These are phyloP conservation scores for Phytophthora uliginosa DNA, from an alignment of 352 stramenopile genomes.

Conservation along the genomic window DNA sequence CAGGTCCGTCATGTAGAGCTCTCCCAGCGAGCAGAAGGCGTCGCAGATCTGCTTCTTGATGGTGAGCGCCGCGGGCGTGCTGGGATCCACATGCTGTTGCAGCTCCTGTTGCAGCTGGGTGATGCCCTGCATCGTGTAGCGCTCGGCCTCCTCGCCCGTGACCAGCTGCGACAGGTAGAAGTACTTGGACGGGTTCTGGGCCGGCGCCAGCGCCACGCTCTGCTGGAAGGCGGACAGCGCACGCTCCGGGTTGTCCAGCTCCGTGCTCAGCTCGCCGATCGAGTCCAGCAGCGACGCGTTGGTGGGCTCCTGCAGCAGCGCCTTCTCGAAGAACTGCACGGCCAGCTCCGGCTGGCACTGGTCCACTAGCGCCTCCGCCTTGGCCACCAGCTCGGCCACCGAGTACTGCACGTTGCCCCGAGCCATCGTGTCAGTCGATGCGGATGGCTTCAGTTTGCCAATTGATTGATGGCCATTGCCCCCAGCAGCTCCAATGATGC, in stretches of 20 bases:
- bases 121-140: slow-evolving; percentile 80
- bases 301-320: slow-evolving; percentile 69
- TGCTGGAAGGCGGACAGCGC: slow-evolving; percentile 78
- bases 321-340: slow-evolving; percentile 88
- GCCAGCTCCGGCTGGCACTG: slow-evolving; percentile 88
- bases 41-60: slow-evolving; percentile 95
- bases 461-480: slow-evolving; percentile 17
- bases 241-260: slow-evolving; percentile 85
- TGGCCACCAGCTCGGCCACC: slow-evolving; percentile 80
- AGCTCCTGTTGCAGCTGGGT: slow-evolving; percentile 72
- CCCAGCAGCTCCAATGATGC: slow-evolving; percentile 21
- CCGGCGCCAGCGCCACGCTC: slow-evolving; percentile 72
- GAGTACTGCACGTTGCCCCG: slow-evolving; percentile 51
- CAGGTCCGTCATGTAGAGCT: slow-evolving; percentile 99
- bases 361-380: slow-evolving; percentile 87
- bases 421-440: slow-evolving; percentile 31
- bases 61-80: slow-evolving; percentile 61
- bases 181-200: slow-evolving; percentile 85
- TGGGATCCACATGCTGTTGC: slow-evolving; percentile 45
- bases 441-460: slow-evolving; percentile 17
- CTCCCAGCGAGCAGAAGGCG: slow-evolving; percentile 95
- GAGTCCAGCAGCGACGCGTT: slow-evolving; percentile 82
- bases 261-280: slow-evolving; percentile 85
- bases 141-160: slow-evolving; percentile 74
- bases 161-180: slow-evolving; percentile 90